Percentiles rank a stretch among this genome's conserved stretches.
phyloP scores from a whole-genome alignment of 106 monocot genomes.

The Triglochin maritima region DNA sequence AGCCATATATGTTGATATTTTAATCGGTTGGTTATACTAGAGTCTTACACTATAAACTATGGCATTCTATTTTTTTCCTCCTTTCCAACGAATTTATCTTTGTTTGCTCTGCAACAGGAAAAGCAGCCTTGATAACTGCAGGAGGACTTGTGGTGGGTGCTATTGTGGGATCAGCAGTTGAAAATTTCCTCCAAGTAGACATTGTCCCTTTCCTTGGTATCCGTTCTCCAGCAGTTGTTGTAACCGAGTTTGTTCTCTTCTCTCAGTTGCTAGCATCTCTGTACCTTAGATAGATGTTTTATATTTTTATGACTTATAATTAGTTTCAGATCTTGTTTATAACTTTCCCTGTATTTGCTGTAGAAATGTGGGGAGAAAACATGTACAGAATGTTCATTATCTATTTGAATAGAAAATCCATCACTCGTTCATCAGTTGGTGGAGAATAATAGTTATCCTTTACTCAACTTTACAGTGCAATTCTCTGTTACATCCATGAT shows the following conservation, averaged over 20 bases:
- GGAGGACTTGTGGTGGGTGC: slow-evolving; percentile 78
- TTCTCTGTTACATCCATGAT: no score
- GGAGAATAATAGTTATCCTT: no score
- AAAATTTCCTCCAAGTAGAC: slow-evolving; percentile 89
- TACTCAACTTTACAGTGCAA: no score
- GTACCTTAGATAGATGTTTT: slow-evolving; percentile 49
- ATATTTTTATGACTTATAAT: neutral
- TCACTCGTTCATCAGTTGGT: neutral
- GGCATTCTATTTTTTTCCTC: no score
- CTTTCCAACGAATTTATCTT: neutral
- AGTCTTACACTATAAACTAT: no score
- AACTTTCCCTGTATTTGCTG: no score
- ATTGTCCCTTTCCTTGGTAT: slow-evolving; percentile 84
- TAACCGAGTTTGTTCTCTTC: slow-evolving; percentile 86
- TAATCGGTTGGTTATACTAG: no score
- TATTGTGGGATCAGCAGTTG: slow-evolving; percentile 59
- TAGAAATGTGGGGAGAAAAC: neutral
- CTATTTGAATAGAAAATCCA: neutral
- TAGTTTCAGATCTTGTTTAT: neutral
- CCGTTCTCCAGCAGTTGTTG: slow-evolving; percentile 85
- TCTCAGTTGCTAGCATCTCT: slow-evolving; percentile 74
- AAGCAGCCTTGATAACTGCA: slow-evolving; percentile 60
- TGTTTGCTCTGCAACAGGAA: slow-evolving; percentile 37
- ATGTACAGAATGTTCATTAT: slow-evolving; percentile 2
- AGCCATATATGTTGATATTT: no score